phyloP scores from a whole-genome alignment of 75 land plant genomes.

The Ceratopteris richardii region DNA sequence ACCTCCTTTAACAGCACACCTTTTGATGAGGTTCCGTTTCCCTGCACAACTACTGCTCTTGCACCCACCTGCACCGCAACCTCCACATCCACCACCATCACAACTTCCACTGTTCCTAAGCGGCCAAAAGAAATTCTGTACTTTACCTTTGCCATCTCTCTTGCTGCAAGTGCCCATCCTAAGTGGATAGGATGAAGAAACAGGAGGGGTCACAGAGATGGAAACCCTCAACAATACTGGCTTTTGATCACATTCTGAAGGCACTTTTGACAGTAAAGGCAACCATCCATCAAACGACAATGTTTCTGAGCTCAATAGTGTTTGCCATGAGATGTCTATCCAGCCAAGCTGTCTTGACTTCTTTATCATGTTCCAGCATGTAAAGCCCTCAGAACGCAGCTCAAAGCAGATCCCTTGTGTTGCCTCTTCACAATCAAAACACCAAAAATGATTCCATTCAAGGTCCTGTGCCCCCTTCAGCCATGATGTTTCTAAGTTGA shows the following conservation, averaged over 20 bases:
- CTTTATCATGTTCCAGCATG: neutral
- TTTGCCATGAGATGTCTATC: conserved; percentile 1
- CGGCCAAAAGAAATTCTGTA: neutral
- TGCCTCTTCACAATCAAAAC: conserved; percentile 7
- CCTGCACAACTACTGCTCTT: neutral
- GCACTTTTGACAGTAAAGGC: neutral
- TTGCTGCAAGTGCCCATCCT: too few relatives aligned
- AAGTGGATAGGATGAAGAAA: too few relatives aligned
- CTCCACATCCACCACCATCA: conserved; percentile 1
- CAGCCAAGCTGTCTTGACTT: conserved; percentile 1
- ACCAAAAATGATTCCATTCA: conserved; percentile 5
- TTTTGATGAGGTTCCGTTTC: neutral
- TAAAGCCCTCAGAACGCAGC: conserved; percentile 7
- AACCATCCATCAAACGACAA: conserved; percentile 1
- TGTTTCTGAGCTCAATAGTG: neutral
- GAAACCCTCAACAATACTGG: too few relatives aligned
- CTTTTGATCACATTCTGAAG: neutral
- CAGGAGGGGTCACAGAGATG: too few relatives aligned
- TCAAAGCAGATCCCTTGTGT: conserved; percentile 14
- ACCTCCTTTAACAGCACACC: neutral
- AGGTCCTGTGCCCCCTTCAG: conserved; percentile 8
- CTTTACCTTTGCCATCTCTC: neutral
- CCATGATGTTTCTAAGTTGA: conserved; percentile 8
- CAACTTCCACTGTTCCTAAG: neutral
- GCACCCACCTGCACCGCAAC: conserved; percentile 7